phyloP scores from a whole-genome alignment of 352 stramenopile genomes.

The Phytophthora pinifolia region DNA sequence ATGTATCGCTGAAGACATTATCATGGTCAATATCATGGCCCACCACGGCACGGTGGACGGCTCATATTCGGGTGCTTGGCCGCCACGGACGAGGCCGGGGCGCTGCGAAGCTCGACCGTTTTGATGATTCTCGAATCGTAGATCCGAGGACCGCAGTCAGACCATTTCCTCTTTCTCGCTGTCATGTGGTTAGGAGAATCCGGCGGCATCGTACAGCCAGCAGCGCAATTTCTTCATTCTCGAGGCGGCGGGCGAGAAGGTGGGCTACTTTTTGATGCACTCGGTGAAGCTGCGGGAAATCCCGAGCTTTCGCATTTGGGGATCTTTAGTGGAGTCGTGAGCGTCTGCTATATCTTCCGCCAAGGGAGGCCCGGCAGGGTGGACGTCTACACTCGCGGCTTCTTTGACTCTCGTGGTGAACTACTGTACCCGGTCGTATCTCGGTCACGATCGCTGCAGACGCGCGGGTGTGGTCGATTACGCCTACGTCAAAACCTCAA shows the following conservation, averaged over 20 bases:
- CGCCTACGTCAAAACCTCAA: conserved; percentile 61
- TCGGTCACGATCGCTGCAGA: conserved; percentile 43
- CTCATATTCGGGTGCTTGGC: conserved; percentile 42
- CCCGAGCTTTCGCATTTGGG: conserved; percentile 46
- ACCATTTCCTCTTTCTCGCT: conserved; percentile 50
- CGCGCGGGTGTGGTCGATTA: conserved; percentile 44
- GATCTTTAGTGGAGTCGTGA: conserved; percentile 46
- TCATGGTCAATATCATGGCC: conserved; percentile 43
- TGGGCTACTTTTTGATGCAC: conserved; percentile 51
- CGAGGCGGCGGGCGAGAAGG: conserved; percentile 36
- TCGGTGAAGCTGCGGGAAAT: conserved; percentile 39
- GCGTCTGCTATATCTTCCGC: conserved; percentile 53
- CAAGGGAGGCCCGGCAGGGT: conserved; percentile 26
- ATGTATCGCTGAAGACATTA: conserved; percentile 14
- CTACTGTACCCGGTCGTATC: conserved; percentile 47
- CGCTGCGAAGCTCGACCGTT: conserved; percentile 41
- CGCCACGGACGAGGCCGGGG: conserved; percentile 39
- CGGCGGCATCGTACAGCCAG: conserved; percentile 43
- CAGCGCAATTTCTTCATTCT: conserved; percentile 53
- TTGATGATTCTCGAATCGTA: conserved; percentile 48
- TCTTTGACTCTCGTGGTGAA: conserved; percentile 47
- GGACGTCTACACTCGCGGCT: conserved; percentile 52
- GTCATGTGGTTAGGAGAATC: conserved; percentile 64
- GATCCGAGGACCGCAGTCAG: conserved; percentile 28
- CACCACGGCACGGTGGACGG: conserved; percentile 42